A percentile compares a stretch with the other conserved stretches of the same genome.
Conservation (phyloP, 1,284 basidiomycete genomes). For the Sanghuangporus weigelae region DNA sequence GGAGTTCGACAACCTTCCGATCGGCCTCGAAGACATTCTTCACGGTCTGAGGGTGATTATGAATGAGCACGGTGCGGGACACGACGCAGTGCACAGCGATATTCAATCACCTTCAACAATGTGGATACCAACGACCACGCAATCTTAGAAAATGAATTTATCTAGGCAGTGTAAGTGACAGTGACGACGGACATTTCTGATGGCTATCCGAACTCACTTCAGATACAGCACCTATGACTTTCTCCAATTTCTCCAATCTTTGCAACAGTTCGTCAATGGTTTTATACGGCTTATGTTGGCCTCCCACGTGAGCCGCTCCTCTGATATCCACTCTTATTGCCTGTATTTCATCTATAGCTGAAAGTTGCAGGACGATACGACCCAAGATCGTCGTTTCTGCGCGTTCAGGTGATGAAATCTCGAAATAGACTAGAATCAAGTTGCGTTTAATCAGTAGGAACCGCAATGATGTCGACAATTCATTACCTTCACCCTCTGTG, state of each 20-base stretch:
- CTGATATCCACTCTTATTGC: no score
- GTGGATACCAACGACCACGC: not conserved
- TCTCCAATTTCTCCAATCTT: not conserved
- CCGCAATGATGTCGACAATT: not conserved
- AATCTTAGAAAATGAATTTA: not conserved
- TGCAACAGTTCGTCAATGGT: not conserved
- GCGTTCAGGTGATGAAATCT: not conserved
- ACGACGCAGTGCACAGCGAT: not conserved
- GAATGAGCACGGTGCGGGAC: no score
- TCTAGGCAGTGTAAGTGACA: not conserved
- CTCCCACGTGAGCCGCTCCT: no score
- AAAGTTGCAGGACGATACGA: no score
- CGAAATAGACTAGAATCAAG: not conserved
- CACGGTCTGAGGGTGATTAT: not conserved
- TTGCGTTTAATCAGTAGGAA: no score
- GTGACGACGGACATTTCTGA: not conserved
- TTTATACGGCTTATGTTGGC: not conserved
- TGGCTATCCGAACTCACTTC: not conserved
- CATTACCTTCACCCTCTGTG: not conserved
- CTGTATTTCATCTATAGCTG: no score
- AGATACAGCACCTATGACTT: not conserved
- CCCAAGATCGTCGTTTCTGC: no score
- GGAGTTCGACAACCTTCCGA: not conserved
- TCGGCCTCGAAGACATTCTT: not conserved
- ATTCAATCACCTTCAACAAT: not conserved